Percentiles rank a stretch among this genome's conserved stretches.
These are phyloP conservation scores for Somion occarium DNA, from an alignment of 1,284 basidiomycete species.

Conservation along the genomic window DNA sequence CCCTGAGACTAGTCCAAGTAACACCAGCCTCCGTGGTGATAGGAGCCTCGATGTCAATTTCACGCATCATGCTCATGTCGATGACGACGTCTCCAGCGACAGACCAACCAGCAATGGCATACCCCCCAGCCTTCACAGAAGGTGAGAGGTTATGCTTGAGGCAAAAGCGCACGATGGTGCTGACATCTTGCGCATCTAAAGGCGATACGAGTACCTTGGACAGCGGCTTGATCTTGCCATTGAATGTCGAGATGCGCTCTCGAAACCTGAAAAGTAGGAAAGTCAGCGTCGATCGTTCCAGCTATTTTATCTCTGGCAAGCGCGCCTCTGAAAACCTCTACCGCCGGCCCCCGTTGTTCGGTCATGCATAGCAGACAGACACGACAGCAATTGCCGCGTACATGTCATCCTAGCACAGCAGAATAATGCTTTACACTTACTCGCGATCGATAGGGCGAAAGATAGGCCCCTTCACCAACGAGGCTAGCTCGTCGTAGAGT, in stretches of 20 bases:
- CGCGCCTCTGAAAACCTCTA: too few species aligned
- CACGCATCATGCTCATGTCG: slow-evolving; percentile 66
- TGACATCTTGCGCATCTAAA: slow-evolving; percentile 69
- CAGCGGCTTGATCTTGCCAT: slow-evolving; percentile 63
- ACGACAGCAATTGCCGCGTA: too few species aligned
- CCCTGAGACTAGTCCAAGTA: slow-evolving; percentile 52
- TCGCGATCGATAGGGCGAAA: slow-evolving; percentile 17
- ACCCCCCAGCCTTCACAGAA: slow-evolving; percentile 86
- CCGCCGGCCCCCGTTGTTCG: too few species aligned
- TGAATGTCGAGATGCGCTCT: slow-evolving; percentile 66
- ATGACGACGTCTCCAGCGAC: slow-evolving; percentile 81
- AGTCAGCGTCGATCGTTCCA: too few species aligned
- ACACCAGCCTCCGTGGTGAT: slow-evolving; percentile 26
- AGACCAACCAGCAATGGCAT: slow-evolving; percentile 85
- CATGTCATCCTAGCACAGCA: too few species aligned
- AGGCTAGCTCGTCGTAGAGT: slow-evolving; percentile 17
- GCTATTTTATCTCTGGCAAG: too few species aligned
- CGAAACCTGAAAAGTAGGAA: slow-evolving; percentile 44
- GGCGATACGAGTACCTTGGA: slow-evolving; percentile 65
- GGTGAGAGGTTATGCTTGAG: slow-evolving; percentile 60
- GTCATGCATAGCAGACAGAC: too few species aligned
- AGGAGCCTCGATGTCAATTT: slow-evolving; percentile 64
- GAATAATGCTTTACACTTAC: slow-evolving; percentile 14
- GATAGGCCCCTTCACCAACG: slow-evolving; percentile 20
- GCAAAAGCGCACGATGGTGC: slow-evolving; percentile 69